Base-by-base conservation (phyloP, 2,329 filamentous ascomycete genomes). In the Fusarium sarcochroum region DNA sequence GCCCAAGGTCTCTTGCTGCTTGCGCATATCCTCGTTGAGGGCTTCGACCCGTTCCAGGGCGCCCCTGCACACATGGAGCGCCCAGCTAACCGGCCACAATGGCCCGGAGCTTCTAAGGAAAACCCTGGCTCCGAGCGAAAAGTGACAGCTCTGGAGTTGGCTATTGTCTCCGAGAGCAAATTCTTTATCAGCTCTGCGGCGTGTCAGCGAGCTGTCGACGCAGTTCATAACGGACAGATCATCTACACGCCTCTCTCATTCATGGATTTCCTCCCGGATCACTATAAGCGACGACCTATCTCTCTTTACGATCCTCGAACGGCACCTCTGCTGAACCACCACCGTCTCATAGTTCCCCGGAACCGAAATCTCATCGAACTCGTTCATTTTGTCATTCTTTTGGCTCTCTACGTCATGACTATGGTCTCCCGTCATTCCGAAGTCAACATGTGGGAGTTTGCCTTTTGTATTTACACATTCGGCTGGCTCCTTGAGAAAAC, bases 181-280 rank as follows among this genome's bases (percentile, higher is more conserved):
- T 80, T 84, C 40, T 89, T 93, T 47, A 83, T 93, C 42, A 86
- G 85, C 71, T 87, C 89, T 20, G 86, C 88, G 0, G 89, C 89
- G 0, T 91, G 89, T 63, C 89, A 91, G 73, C 89, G 89, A 66
- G 88, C 92, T 21, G 89, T 93, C 14, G 87, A 90, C 63, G 90
- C 90, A 9, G 90, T 93, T 4, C 91, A 92, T 68, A 83, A 86
- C 18, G 91, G 91, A 3, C 82, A 88, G 18, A 85, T 93, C 37
- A 87, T 91, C 21, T 93, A 93, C 69, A 92, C 90, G 2, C 90
- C 90, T 0, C 87, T 87, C 0, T 86, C 88, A 0, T 91, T 91
- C 69, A 86, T 93, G 72, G 90, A 93, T 73, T 91, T 93, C 54
- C 82, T 93, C 3, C 90, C 91, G 0, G 91, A 93, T 73, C 88